Evolutionary conservation across 1,139 yeast species (phyloP).

Genomic region (Taphrina populina): DNA sequence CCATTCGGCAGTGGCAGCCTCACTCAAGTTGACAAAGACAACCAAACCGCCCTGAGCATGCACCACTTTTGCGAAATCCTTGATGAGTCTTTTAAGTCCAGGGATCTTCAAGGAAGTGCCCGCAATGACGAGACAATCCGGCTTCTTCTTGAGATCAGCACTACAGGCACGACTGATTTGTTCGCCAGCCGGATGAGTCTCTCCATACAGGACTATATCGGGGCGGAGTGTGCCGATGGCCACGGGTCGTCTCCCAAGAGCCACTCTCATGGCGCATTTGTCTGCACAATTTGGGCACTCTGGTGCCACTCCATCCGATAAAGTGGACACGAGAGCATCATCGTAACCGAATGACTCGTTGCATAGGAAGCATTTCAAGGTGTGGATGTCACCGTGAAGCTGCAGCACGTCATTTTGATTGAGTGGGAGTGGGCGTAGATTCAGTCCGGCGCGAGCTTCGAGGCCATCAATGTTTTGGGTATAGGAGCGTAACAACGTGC

Average conservation of each 20-base stretch:
- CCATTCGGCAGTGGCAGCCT: constrained; percentile 54
- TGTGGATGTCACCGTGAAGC: constrained; percentile 82
- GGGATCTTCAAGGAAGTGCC: constrained; percentile 76
- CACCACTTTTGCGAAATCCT: constrained; percentile 56
- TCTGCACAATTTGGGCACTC: constrained; percentile 61
- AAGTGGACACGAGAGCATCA: constrained; percentile 49
- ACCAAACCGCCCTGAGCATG: constrained; percentile 62
- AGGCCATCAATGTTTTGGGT: constrained; percentile 76
- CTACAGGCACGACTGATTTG: constrained; percentile 59
- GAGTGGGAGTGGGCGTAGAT: constrained; percentile 38
- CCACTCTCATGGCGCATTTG: constrained; percentile 49
- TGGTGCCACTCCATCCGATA: constrained; percentile 60
- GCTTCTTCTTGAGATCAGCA: constrained; percentile 56
- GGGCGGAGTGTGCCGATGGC: constrained; percentile 69
- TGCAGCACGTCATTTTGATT: constrained; percentile 33
- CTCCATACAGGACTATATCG: constrained; percentile 73
- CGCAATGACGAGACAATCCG: constrained; percentile 66
- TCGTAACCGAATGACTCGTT: constrained; percentile 62
- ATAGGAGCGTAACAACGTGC: constrained; percentile 75
- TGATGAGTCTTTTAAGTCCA: constrained; percentile 69
- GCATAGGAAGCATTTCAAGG: constrained; percentile 71
- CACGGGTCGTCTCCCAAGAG: constrained; percentile 61
- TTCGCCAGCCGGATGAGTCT: constrained; percentile 73
- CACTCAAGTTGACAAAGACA: constrained; percentile 60
- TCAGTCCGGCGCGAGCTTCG: constrained; percentile 50